These are phyloP conservation scores for Kondoa malvinella DNA, from an alignment of 768 basidiomycete species.

Conservation along the genomic window DNA sequence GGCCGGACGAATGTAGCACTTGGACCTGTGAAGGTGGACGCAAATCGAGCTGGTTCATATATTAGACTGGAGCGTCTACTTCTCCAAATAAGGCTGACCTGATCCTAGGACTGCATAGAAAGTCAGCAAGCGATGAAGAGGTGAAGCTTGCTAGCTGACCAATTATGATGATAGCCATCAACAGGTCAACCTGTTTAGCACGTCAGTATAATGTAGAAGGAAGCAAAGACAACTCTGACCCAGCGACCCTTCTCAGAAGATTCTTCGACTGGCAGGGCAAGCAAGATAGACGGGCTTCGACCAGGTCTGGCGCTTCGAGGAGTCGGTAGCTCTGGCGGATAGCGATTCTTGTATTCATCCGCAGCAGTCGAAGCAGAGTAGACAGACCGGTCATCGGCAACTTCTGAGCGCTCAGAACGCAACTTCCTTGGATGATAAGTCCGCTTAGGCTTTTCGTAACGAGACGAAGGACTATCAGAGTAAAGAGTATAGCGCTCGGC, in stretches of 20 bases:
- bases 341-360: background rate
- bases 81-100: background rate
- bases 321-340: background rate
- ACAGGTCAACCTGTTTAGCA: background rate
- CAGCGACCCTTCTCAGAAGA: background rate
- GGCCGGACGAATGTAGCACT: background rate
- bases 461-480: background rate
- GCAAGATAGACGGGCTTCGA: background rate
- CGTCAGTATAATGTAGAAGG: background rate
- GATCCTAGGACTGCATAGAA: background rate
- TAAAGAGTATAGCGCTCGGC: background rate
- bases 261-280: background rate
- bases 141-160: background rate
- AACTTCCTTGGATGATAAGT: background rate
- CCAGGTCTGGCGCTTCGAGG: background rate
- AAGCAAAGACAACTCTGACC: background rate
- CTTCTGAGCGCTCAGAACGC: background rate
- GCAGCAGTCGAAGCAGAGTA: background rate
- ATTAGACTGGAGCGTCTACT: background rate
- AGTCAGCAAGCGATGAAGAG: background rate
- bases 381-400: background rate
- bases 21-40: background rate
- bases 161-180: constrained; percentile 1
- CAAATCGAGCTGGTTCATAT: background rate
- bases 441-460: background rate